These are phyloP conservation scores for Diaporthe humulicola DNA, from an alignment of 2,329 filamentous ascomycete species.

Conservation along the genomic window DNA sequence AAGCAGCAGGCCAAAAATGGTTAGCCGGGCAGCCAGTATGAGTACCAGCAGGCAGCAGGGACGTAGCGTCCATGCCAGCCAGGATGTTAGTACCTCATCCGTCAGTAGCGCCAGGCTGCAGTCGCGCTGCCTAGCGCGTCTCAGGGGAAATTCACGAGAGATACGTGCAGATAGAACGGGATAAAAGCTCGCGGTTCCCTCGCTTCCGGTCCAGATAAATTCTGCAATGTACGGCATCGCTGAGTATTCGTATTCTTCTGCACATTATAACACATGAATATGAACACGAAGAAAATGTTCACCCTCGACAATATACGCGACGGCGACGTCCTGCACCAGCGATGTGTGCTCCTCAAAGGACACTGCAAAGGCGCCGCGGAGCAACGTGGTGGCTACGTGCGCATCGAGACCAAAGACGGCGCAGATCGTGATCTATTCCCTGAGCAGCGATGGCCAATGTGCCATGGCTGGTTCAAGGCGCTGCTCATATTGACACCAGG, in stretches of 20 bases:
- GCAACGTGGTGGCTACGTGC: not conserved
- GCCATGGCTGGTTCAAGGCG: slow-evolving; percentile 42
- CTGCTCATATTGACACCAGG: slow-evolving; percentile 41
- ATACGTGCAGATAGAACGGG: not conserved
- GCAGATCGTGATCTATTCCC: slow-evolving; percentile 33
- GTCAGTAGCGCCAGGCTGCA: slow-evolving; percentile 2
- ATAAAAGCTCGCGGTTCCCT: not conserved
- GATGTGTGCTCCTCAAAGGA: slow-evolving; percentile 5
- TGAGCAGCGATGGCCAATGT: slow-evolving; percentile 42
- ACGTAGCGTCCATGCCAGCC: not conserved
- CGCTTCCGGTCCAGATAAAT: not conserved
- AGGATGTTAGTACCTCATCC: not conserved
- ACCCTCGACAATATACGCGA: slow-evolving; percentile 1
- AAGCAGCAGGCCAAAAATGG: not conserved
- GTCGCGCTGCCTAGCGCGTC: slow-evolving; percentile 6
- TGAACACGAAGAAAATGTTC: not conserved
- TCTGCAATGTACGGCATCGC: not conserved
- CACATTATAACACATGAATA: not conserved
- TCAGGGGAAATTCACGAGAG: not conserved
- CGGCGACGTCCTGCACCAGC: slow-evolving; percentile 8
- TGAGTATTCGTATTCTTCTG: not conserved
- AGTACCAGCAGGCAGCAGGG: slow-evolving; percentile 3
- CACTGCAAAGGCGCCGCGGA: not conserved
- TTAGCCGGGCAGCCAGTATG: not conserved
- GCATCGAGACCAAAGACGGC: slow-evolving; percentile 1